Base-by-base conservation (phyloP, 2,329 filamentous ascomycete genomes). In the Venturia aucupariae region DNA sequence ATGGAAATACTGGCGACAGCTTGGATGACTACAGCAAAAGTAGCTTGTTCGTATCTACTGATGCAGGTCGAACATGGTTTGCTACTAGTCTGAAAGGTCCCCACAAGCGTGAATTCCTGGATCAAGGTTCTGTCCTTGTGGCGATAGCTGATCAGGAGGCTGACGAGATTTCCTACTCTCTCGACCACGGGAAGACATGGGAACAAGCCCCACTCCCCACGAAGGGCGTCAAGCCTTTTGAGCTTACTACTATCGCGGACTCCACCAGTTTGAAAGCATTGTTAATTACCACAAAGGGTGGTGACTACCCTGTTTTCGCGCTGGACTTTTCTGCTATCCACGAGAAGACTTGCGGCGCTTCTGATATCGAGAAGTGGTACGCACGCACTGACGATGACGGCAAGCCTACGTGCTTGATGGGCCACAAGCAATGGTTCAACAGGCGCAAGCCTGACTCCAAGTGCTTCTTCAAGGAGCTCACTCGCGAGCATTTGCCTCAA, bases 91-190 rank as follows among this genome's bases (percentile, higher is more conserved):
- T 90, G 5, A 81, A 92, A 19, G 90, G 90, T 24, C 89, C 92
- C 15, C 92, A 97, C 77, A 94, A 95, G 74, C 99, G 96, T 75
- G 92, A 97, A 72, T 95, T 97, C 74, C 94, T 94, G 63, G 93
- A 97, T 70, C 89, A 95, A 68, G 94, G 94, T 1, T 92, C 92
- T 19, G 84, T 99, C 24, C 79, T 99, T 38, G 82, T 97, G 38
- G 94, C 94, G 4, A 81, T 97, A 44, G 82, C 84, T 67, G 90
- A 96, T 70, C 79, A 81, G 60, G 80, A 76, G 17, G 90, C 88
- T 0, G 77, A 85, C 44, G 77, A 86, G 65, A 79, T 88, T 64
- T 81, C 85, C 67, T 99, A 93, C 75, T 97, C 94, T 0, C 79
- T 97, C 32, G 86, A 99, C 72, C 92, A 97, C 72, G 95, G 95